A percentile compares a stretch with the other conserved stretches of the same genome.
Evolutionary conservation across 257 asterid species (phyloP).

Genomic region (Ophiorrhiza pumila): DNA sequence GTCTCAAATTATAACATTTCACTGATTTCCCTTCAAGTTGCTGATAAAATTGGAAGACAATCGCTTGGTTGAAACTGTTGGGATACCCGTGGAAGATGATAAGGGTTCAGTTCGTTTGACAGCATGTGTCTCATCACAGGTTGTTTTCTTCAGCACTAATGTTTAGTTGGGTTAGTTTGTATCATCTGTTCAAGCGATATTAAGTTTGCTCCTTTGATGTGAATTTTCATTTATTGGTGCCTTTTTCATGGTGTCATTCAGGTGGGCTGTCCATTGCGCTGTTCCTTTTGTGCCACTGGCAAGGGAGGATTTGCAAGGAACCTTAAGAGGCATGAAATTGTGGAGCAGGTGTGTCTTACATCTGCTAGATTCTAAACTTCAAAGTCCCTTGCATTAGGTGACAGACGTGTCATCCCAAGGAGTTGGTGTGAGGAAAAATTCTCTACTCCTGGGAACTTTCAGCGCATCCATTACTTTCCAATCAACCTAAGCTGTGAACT

Average conservation of each 20-base stretch:
- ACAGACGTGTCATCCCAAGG: background rate
- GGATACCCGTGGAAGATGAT: constrained; percentile 72
- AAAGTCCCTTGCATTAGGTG: constrained; percentile 1
- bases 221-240: background rate
- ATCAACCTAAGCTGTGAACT: background rate
- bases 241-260: constrained; percentile 28
- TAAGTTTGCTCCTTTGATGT: background rate
- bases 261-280: constrained; percentile 96
- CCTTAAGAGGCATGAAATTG: constrained; percentile 89
- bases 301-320: constrained; percentile 94
- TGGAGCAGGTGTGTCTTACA: constrained; percentile 64
- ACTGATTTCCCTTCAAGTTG: constrained; percentile 45
- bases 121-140: constrained; percentile 98
- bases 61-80: constrained; percentile 93
- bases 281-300: constrained; percentile 97
- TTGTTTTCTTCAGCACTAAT: constrained; percentile 17
- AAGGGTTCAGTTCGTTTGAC: constrained; percentile 80
- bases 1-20: background rate
- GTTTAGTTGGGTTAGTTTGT: background rate
- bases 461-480: background rate
- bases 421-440: background rate
- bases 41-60: constrained; percentile 71
- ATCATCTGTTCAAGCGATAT: background rate
- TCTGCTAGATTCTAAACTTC: constrained; percentile 8
- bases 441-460: background rate